These are phyloP conservation scores for Physcia stellaris DNA, from an alignment of 495 filamentous ascomycete genomes.

Conservation along the genomic window DNA sequence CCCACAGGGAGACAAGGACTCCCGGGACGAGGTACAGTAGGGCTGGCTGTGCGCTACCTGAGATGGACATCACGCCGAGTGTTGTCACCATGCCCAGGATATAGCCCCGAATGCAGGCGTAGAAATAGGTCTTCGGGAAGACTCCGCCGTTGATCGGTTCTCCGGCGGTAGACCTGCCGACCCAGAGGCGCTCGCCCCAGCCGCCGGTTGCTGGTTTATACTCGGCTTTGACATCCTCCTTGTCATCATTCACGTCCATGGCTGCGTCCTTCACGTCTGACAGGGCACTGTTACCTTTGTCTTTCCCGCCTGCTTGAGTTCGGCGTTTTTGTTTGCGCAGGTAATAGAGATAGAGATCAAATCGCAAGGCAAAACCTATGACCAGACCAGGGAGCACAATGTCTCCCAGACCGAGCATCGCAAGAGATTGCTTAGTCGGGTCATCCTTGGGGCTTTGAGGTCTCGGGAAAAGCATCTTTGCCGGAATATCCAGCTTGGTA, in stretches of 20 bases:
- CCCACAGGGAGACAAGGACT: slow-evolving; percentile 62
- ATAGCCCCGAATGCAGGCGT: slow-evolving; percentile 67
- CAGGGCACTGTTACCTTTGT: slow-evolving; percentile 4
- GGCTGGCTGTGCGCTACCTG: slow-evolving; percentile 75
- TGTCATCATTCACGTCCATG: slow-evolving; percentile 22
- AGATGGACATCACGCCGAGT: slow-evolving; percentile 61
- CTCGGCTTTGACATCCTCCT: slow-evolving; percentile 33
- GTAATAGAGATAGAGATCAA: slow-evolving; percentile 80
- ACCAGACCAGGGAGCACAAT: slow-evolving; percentile 91
- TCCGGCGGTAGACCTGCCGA: slow-evolving; percentile 17
- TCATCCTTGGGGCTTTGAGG: slow-evolving; percentile 30
- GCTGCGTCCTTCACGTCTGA: slow-evolving; percentile 14
- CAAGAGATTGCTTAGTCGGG: slow-evolving; percentile 33
- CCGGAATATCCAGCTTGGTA: slow-evolving; percentile 77
- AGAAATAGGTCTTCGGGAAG: slow-evolving; percentile 85
- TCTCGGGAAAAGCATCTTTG: slow-evolving; percentile 80
- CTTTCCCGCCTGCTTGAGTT: neutral
- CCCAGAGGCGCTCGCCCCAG: slow-evolving; percentile 87
- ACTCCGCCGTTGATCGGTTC: slow-evolving; percentile 7
- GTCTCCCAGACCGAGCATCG: slow-evolving; percentile 89
- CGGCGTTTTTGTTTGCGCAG: slow-evolving; percentile 32
- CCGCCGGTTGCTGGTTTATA: slow-evolving; percentile 47
- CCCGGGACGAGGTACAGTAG: slow-evolving; percentile 87
- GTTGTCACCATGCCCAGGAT: slow-evolving; percentile 65
- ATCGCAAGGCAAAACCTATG: slow-evolving; percentile 74